Conservation (phyloP, 176 grass and related monocot genomes). For the Oryza glumipatula region DNA sequence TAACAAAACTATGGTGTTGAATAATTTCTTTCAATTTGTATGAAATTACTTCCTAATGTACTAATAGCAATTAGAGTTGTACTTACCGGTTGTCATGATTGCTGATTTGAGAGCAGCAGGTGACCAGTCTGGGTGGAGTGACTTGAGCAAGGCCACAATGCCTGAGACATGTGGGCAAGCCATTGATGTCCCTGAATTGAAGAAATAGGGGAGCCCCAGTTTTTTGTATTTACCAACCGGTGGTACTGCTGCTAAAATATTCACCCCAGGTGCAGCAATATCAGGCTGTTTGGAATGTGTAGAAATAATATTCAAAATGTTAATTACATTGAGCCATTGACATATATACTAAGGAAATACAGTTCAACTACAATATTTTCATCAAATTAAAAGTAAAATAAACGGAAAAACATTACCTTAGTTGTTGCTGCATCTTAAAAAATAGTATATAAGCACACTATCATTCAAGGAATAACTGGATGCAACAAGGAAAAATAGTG, state of each 20-base stretch:
- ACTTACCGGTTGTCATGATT: slow-evolving; percentile 60
- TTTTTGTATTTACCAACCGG: slow-evolving; percentile 19
- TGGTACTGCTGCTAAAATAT: slow-evolving; percentile 57
- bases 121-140: slow-evolving; percentile 67
- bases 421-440: too few relatives aligned
- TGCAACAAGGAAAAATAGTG: too few relatives aligned
- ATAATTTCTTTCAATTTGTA: neutral
- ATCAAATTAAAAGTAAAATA: neutral
- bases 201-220: neutral
- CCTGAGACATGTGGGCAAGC: slow-evolving; percentile 71
- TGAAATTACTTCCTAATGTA: neutral
- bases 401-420: neutral
- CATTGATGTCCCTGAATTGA: slow-evolving; percentile 56
- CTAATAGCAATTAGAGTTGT: neutral
- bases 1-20: neutral
- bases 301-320: neutral
- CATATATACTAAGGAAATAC: neutral
- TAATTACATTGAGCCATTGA: neutral
- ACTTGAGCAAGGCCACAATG: slow-evolving; percentile 61
- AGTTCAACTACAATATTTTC: neutral
- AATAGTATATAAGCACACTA: too few relatives aligned
- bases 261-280: slow-evolving; percentile 63
- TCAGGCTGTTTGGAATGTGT: slow-evolving; percentile 54
- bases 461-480: too few relatives aligned
- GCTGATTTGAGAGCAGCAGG: slow-evolving; percentile 32